Percentiles rank a stretch among this genome's conserved stretches.
Evolutionary conservation across 352 stramenopile species (phyloP).

Genomic region (Lagenidium sp.): DNA sequence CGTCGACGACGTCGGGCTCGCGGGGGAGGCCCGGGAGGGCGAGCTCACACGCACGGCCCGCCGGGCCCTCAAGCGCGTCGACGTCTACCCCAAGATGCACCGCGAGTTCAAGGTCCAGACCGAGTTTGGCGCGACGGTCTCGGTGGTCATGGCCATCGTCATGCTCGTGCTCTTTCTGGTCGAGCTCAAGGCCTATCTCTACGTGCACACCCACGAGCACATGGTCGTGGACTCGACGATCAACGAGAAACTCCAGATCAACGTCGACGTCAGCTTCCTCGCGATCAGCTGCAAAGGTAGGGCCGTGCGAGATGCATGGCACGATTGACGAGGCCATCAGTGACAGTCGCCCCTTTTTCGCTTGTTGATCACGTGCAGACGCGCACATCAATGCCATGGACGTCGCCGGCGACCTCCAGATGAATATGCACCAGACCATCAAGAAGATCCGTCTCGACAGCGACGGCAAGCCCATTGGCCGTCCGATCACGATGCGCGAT

Average conservation of each 20-base stretch:
- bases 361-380: no score
- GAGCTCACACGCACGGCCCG: constrained; percentile 33
- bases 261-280: constrained; percentile 98
- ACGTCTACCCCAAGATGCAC: constrained; percentile 96
- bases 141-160: constrained; percentile 74
- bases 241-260: constrained; percentile 93
- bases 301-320: not conserved
- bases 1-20: constrained; percentile 33
- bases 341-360: no score
- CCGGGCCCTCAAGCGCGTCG: constrained; percentile 67
- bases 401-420: constrained; percentile 95
- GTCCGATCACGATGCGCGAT: constrained; percentile 33
- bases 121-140: constrained; percentile 85
- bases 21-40: constrained; percentile 19
- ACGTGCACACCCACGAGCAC: constrained; percentile 86
- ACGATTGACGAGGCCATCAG: no score
- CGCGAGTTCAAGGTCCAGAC: constrained; percentile 94
- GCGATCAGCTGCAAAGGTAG: constrained; percentile 88
- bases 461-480: constrained; percentile 57
- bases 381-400: constrained; percentile 99
- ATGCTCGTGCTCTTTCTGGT: constrained; percentile 90
- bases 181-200: constrained; percentile 78
- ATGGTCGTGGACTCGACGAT: constrained; percentile 95
- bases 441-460: constrained; percentile 87
- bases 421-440: constrained; percentile 95